Base-by-base conservation (phyloP, 2,329 filamentous ascomycete species). In the Neofusicoccum laricinum region DNA sequence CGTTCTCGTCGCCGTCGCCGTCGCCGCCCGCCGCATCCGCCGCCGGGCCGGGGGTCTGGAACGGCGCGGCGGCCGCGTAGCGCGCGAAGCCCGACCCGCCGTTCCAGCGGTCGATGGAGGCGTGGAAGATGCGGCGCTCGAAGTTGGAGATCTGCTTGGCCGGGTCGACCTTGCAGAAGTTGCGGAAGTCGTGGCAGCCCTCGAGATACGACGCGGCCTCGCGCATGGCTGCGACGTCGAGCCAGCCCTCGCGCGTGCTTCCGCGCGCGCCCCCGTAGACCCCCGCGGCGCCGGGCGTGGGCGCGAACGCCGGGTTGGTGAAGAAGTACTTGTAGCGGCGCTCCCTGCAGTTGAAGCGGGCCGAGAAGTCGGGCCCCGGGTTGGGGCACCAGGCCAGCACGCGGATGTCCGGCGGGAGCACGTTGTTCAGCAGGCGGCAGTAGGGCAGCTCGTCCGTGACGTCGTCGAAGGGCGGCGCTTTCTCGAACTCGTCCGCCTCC, bases 291-390 rank as follows among this genome's bases (percentile, higher is more conserved):
- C 82, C 79, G 0, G 89, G 87, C 4, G 86, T 82, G 0, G 92
- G 92, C 2, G 87, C 81, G 73, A 92, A 97, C 1, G 90, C 91
- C 0, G 95, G 95, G 74, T 97, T 92, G 0, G 95, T 98, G 81
- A 99, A 99, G 82, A 97, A 98, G 79, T 99, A 99, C 65, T 92
- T 88, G 80, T 99, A 99, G 69, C 91, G 89, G 21, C 95, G 86
- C 78, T 97, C 93, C 67, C 90, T 87, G 78, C 95, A 99, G 62
- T 91, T 93, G 83, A 97, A 97, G 45, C 95, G 88, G 4, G 95
- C 95, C 38, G 91, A 93, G 77, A 99, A 99, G 66, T 86, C 86
- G 8, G 85, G 78, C 0, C 93, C 92, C 15, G 90, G 91, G 34
- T 86, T 82, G 0, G 94, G 92, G 74, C 93, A 97, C 95, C 95